Percentiles rank a stretch among this genome's conserved stretches.
Evolutionary conservation across 768 basidiomycete genomes (phyloP).

Genomic region (Agaricus blazei): DNA sequence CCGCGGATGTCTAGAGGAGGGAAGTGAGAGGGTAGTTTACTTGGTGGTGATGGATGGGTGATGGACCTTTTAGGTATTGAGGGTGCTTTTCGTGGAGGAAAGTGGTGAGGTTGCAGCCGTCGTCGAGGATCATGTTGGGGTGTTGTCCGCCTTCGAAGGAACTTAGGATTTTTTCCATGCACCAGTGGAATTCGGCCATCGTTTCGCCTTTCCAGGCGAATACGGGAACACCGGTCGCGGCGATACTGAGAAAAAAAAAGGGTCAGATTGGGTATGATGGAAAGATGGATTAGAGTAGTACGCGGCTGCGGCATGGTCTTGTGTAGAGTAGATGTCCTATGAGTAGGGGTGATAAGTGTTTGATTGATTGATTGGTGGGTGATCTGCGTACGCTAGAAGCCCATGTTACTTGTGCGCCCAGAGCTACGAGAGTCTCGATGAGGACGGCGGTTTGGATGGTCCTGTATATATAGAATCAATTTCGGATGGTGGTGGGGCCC

Average conservation of each 20-base stretch:
- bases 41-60: background rate
- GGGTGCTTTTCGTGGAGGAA: slow-evolving; percentile 97
- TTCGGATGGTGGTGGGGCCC: slow-evolving; percentile 2
- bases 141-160: slow-evolving; percentile 83
- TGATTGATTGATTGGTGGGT: background rate
- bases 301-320: slow-evolving; percentile 99
- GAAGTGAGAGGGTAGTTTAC: slow-evolving; percentile 2
- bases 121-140: slow-evolving; percentile 98
- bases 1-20: slow-evolving; percentile 68
- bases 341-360: background rate
- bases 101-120: slow-evolving; percentile 94
- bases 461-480: slow-evolving; percentile 39
- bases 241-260: slow-evolving; percentile 53
- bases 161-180: slow-evolving; percentile 90
- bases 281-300: slow-evolving; percentile 28
- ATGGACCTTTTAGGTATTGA: slow-evolving; percentile 71
- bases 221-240: slow-evolving; percentile 97
- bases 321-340: slow-evolving; percentile 99
- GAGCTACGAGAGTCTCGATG: slow-evolving; percentile 93
- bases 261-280: background rate
- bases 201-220: slow-evolving; percentile 99
- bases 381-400: slow-evolving; percentile 80
- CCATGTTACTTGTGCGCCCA: slow-evolving; percentile 98
- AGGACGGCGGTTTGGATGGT: slow-evolving; percentile 98
- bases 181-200: slow-evolving; percentile 98